Evolutionary conservation across 352 stramenopile genomes (phyloP).

Genomic region (Globisporangium solare): DNA sequence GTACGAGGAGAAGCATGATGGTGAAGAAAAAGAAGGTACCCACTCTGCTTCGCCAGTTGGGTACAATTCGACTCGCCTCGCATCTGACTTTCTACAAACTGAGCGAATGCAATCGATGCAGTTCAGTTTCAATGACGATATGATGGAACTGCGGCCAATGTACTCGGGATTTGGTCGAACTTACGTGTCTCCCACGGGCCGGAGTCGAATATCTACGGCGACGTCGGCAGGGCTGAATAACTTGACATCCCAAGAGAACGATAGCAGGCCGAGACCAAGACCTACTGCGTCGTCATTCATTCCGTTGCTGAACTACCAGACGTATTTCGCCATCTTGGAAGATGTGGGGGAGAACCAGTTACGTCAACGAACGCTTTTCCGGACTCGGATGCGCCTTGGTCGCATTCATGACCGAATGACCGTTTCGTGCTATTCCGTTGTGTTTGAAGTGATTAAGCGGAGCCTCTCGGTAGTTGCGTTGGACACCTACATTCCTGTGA

Average conservation of each 20-base stretch:
- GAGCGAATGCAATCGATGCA: constrained; percentile 66
- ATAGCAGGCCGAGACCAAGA: constrained; percentile 29
- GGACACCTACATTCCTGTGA: constrained; percentile 88
- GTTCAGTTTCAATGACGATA: constrained; percentile 53
- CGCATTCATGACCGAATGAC: constrained; percentile 70
- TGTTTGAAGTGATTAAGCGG: constrained; percentile 88
- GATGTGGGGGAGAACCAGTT: constrained; percentile 36
- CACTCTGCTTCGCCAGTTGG: constrained; percentile 10
- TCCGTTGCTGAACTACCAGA: constrained; percentile 73
- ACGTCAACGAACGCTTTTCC: constrained; percentile 50
- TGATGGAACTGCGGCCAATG: constrained; percentile 50
- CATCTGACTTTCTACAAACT: constrained; percentile 32
- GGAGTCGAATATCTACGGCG: constrained; percentile 66
- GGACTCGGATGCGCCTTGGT: constrained; percentile 58
- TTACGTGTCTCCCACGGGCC: constrained; percentile 44
- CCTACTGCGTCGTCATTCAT: constrained; percentile 46
- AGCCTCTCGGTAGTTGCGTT: constrained; percentile 84
- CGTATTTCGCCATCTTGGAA: constrained; percentile 50
- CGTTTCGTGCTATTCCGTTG: constrained; percentile 65
- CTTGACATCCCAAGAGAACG: constrained; percentile 18
- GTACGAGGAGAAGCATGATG: constrained; percentile 23
- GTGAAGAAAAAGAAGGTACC: constrained; percentile 16
- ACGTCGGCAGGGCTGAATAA: constrained; percentile 51
- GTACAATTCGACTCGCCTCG: constrained; percentile 20
- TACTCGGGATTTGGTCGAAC: constrained; percentile 56